These are phyloP conservation scores for Rutstroemia sydowiana DNA, from an alignment of 2,329 filamentous ascomycete genomes.

Conservation along the genomic window DNA sequence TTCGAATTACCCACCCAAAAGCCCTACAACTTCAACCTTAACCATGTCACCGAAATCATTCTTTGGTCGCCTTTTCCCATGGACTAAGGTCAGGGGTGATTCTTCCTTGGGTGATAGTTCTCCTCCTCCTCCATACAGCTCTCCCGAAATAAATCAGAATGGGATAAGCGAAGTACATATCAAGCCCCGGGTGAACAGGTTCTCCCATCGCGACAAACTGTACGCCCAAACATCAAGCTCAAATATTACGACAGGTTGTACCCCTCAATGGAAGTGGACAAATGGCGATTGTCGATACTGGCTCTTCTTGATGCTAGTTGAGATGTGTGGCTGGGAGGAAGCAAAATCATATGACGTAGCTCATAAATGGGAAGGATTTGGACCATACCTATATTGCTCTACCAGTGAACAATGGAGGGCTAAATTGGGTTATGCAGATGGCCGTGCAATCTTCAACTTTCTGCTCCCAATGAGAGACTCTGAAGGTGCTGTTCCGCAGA, in stretches of 20 bases:
- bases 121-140: background rate
- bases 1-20: background rate
- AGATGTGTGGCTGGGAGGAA: background rate
- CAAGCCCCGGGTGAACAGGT: background rate
- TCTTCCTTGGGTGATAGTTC: background rate
- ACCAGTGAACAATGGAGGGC: no score
- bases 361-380: no score
- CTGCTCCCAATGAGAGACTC: no score
- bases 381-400: no score
- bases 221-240: background rate
- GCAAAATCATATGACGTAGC: no score
- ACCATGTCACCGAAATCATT: background rate
- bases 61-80: background rate
- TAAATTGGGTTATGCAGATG: no score
- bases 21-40: background rate
- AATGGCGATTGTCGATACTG: background rate
- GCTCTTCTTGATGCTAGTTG: background rate
- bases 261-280: background rate
- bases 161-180: background rate
- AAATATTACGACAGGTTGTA: background rate
- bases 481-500: no score
- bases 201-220: background rate
- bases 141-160: no score
- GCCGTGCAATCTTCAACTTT: no score
- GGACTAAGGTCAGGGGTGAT: background rate